Conservation (phyloP, 768 basidiomycete species). For the Leucosporidium yakuticum region DNA sequence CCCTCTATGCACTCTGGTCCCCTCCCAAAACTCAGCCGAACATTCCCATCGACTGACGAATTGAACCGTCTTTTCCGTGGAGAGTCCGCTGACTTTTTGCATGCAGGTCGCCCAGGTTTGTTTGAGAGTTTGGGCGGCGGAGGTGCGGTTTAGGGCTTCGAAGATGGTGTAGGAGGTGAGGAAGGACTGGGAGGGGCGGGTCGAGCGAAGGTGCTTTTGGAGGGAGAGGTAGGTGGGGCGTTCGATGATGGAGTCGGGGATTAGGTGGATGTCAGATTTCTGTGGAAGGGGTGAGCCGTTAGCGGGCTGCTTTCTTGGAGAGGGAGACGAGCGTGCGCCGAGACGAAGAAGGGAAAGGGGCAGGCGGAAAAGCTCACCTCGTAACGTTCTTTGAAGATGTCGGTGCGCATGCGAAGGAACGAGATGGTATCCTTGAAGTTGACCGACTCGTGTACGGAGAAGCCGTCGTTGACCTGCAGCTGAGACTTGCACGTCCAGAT, state of each 20-base stretch:
- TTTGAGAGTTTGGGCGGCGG: conserved; percentile 39
- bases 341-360: background rate
- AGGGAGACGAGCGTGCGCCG: background rate
- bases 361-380: conserved; percentile 16
- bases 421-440: conserved; percentile 44
- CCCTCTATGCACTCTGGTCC: background rate
- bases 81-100: conserved; percentile 44
- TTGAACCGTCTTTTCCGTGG: conserved; percentile 43
- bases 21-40: conserved; percentile 24
- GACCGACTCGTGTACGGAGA: conserved; percentile 45
- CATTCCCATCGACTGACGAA: conserved; percentile 44
- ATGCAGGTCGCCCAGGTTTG: conserved; percentile 44
- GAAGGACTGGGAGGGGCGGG: conserved; percentile 34
- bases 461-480: conserved; percentile 45
- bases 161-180: conserved; percentile 42
- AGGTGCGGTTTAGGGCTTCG: conserved; percentile 43
- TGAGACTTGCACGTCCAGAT: conserved; percentile 46
- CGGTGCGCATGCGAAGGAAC: conserved; percentile 43
- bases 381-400: conserved; percentile 40
- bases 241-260: conserved; percentile 42
- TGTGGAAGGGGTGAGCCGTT: background rate
- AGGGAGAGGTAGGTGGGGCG: conserved; percentile 41
- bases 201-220: conserved; percentile 39
- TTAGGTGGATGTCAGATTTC: conserved; percentile 38
- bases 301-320: background rate